phyloP scores from a whole-genome alignment of 495 filamentous ascomycete genomes.

The Trichoderma erinaceum region DNA sequence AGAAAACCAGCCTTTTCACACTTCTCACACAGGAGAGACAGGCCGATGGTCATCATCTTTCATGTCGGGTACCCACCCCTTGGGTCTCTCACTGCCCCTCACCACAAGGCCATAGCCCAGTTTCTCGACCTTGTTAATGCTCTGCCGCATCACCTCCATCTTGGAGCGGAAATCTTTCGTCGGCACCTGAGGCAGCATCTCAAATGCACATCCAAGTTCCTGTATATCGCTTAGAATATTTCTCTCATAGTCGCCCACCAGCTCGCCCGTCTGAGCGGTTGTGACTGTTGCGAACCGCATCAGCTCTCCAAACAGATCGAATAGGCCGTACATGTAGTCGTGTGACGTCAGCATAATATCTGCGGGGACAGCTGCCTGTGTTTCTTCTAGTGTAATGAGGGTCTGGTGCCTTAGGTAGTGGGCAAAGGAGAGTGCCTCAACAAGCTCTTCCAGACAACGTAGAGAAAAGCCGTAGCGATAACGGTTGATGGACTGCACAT shows the following conservation, averaged over 20 bases:
- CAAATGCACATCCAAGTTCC: conserved; percentile 63
- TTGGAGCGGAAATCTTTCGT: conserved; percentile 60
- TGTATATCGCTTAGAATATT: conserved; percentile 73
- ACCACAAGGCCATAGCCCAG: conserved; percentile 82
- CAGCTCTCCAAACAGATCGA: conserved; percentile 88
- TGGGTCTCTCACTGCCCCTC: conserved; percentile 79
- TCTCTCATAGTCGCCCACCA: conserved; percentile 41
- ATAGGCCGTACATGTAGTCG: conserved; percentile 87
- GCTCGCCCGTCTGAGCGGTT: conserved; percentile 56
- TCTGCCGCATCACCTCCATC: conserved; percentile 75
- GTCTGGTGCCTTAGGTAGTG: conserved; percentile 78
- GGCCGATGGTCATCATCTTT: conserved; percentile 29
- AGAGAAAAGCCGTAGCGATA: conserved; percentile 85
- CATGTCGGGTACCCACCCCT: conserved; percentile 87
- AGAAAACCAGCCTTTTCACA: too few species aligned
- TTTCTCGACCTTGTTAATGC: conserved; percentile 90
- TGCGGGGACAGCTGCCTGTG: conserved; percentile 43
- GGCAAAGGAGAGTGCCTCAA: conserved; percentile 77
- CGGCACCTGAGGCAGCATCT: conserved; percentile 55
- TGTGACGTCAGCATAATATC: conserved; percentile 62
- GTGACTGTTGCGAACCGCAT: conserved; percentile 91
- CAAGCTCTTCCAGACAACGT: conserved; percentile 81
- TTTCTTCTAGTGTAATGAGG: conserved; percentile 60
- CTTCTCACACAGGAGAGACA: conserved; percentile 7
- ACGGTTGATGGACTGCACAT: conserved; percentile 71